These are phyloP conservation scores for Fusarium sp. DNA, from an alignment of 2,329 filamentous ascomycete genomes.

Conservation along the genomic window DNA sequence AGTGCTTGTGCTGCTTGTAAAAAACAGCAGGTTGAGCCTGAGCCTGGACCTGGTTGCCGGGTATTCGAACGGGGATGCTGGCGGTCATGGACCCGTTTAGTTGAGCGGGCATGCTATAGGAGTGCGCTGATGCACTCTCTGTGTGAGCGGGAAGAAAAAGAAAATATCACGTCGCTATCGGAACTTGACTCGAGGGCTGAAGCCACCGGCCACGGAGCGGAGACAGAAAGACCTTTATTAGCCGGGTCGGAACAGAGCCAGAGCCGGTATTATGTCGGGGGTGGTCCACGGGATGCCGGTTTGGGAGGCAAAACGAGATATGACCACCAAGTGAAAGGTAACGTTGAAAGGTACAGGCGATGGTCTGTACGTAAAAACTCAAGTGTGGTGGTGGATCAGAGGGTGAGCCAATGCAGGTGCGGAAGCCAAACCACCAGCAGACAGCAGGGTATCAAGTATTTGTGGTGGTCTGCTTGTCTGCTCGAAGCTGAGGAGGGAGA, in stretches of 20 bases:
- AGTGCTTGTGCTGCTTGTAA: conserved; percentile 65
- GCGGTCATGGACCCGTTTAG: conserved; percentile 50
- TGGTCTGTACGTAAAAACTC: conserved; percentile 48
- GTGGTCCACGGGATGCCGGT: conserved; percentile 35
- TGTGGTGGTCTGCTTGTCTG: conserved; percentile 13
- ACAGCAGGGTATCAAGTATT: conserved; percentile 27
- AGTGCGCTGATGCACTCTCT: conserved; percentile 35
- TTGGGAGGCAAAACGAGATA: conserved; percentile 34
- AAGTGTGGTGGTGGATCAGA: conserved; percentile 47
- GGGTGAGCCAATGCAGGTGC: conserved; percentile 45
- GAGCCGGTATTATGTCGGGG: conserved; percentile 40
- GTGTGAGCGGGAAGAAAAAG: conserved; percentile 20
- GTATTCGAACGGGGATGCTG: conserved; percentile 51
- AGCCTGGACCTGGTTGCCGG: conserved; percentile 45
- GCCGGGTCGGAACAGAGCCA: conserved; percentile 30
- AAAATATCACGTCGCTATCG: conserved; percentile 34
- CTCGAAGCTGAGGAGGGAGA: background rate
- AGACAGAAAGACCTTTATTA: conserved; percentile 35
- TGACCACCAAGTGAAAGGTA: conserved; percentile 17
- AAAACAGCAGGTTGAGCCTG: conserved; percentile 38
- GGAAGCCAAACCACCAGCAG: conserved; percentile 34
- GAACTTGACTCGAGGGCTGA: conserved; percentile 19
- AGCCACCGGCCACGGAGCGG: conserved; percentile 33
- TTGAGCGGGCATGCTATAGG: conserved; percentile 52
- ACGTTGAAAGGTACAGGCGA: conserved; percentile 13